Percentiles rank a stretch among this genome's conserved stretches.
Conservation (phyloP, 768 basidiomycete genomes). For the Hypholoma sublateritium region DNA sequence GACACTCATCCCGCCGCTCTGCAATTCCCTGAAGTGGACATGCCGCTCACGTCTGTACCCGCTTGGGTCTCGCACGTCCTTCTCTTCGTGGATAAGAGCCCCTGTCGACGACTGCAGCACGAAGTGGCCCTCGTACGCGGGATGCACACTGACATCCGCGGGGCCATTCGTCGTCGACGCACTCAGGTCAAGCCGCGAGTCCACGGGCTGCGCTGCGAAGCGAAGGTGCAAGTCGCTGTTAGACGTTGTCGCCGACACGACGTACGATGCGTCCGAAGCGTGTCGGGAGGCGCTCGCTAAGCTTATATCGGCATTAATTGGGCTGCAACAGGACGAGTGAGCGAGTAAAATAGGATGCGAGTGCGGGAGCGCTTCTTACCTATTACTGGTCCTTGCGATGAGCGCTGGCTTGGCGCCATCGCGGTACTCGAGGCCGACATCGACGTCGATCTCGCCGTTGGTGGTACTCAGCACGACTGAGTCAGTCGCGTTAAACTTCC, state of each 20-base stretch:
- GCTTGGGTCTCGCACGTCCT: constrained; percentile 21
- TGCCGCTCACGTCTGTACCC: constrained; percentile 21
- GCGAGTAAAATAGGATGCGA: neutral
- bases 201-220: constrained; percentile 31
- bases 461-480: neutral
- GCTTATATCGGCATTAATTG: constrained; percentile 13
- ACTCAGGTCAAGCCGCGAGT: constrained; percentile 28
- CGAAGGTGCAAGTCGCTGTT: constrained; percentile 31
- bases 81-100: constrained; percentile 2
- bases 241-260: constrained; percentile 27
- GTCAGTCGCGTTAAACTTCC: neutral
- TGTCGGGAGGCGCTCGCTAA: neutral
- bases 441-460: neutral
- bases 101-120: constrained; percentile 7
- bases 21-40: neutral
- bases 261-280: constrained; percentile 27
- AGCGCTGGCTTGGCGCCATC: neutral
- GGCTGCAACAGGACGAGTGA: neutral
- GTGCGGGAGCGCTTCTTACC: neutral
- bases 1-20: neutral
- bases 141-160: constrained; percentile 30
- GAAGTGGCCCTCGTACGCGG: constrained; percentile 40
- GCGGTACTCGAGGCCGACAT: neutral
- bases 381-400: neutral
- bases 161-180: constrained; percentile 34